Conservation (phyloP, 129 eudicot species). For the Arctium minus region DNA sequence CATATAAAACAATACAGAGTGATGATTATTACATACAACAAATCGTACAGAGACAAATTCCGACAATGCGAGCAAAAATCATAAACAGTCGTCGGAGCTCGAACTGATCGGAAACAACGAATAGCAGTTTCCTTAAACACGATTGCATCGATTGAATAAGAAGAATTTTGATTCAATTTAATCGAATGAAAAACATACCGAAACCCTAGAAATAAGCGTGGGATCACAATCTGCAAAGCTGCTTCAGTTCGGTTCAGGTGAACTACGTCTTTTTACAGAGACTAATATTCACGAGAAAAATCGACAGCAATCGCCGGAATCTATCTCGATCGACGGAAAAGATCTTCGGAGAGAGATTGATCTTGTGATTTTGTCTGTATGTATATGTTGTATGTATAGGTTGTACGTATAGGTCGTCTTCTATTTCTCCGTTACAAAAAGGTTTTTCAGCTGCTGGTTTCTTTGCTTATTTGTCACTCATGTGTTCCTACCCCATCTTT, state of each 20-base stretch:
- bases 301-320: conserved; percentile 10
- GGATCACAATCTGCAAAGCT: conserved; percentile 39
- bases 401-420: conserved; percentile 7
- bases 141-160: not conserved
- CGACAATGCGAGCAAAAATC: conserved; percentile 39
- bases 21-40: not conserved
- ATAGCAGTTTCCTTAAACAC: not conserved
- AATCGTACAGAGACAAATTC: not conserved
- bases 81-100: conserved; percentile 47
- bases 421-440: conserved; percentile 1
- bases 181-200: conserved; percentile 26
- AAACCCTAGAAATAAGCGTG: conserved; percentile 37
- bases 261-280: conserved; percentile 26
- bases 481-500: conserved; percentile 10
- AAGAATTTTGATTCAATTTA: conserved; percentile 1
- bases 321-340: conserved; percentile 29
- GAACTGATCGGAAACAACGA: conserved; percentile 13
- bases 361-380: not conserved
- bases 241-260: conserved; percentile 19
- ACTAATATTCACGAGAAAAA: not conserved
- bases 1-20: not conserved
- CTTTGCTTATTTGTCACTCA: conserved; percentile 42
- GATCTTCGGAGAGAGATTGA: conserved; percentile 10
- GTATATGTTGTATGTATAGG: not conserved
- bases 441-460: conserved; percentile 20